Percentiles rank a stretch among this genome's conserved stretches.
These are phyloP conservation scores for Cryphonectria japonica DNA, from an alignment of 2,329 filamentous ascomycete species.

Conservation along the genomic window DNA sequence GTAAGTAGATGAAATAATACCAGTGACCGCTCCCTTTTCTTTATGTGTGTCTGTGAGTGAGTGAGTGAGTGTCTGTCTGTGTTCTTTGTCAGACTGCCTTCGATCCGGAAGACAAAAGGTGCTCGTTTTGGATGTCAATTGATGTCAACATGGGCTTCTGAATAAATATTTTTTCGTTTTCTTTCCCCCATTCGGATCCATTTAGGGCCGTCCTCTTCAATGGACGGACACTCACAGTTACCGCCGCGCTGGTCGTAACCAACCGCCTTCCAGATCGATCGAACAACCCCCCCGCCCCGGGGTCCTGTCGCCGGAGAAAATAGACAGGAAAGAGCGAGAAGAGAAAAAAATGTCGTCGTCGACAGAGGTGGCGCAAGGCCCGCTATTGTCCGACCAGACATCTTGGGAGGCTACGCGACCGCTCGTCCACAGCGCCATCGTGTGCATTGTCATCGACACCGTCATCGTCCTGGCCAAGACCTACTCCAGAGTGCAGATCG, in stretches of 20 bases:
- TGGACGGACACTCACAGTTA: background rate
- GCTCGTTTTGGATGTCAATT: background rate
- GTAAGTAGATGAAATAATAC: background rate
- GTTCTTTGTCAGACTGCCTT: background rate
- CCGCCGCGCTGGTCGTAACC: conserved; percentile 3
- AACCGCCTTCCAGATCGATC: background rate
- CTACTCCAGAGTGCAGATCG: conserved; percentile 21
- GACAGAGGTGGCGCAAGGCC: conserved; percentile 17
- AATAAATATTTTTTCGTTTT: background rate
- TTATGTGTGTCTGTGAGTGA: no score
- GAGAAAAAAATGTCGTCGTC: conserved; percentile 5
- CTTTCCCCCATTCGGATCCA: background rate
- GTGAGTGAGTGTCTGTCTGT: no score
- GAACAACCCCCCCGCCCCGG: background rate
- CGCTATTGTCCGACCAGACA: conserved; percentile 21
- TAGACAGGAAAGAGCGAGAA: background rate
- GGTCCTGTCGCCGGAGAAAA: background rate
- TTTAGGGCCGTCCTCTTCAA: background rate
- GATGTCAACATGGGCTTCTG: background rate
- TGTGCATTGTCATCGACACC: conserved; percentile 21
- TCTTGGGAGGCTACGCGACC: conserved; percentile 25
- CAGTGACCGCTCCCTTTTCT: background rate
- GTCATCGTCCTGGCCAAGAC: conserved; percentile 26
- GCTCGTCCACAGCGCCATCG: conserved; percentile 16
- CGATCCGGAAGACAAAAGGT: background rate